phyloP scores from a whole-genome alignment of 495 filamentous ascomycete species.

The Terfezia claveryi region DNA sequence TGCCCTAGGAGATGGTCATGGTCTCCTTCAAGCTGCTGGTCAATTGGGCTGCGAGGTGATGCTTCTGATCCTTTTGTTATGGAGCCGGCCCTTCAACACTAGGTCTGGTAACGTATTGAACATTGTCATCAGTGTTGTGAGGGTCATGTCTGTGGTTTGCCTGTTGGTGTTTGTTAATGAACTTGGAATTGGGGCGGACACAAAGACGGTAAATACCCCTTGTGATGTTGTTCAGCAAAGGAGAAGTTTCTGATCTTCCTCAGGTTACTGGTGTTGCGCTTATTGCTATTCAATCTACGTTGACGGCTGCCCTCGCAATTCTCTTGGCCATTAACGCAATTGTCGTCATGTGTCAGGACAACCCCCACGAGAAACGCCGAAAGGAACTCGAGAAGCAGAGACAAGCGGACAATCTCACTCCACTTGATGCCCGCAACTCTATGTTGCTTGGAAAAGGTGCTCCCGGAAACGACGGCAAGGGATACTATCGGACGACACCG shows the following conservation, averaged over 20 bases:
- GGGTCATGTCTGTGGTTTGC: constrained; percentile 74
- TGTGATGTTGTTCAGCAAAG: background rate
- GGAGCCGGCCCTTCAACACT: constrained; percentile 66
- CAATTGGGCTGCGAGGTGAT: constrained; percentile 60
- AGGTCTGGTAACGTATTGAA: constrained; percentile 82
- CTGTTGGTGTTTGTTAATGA: constrained; percentile 88
- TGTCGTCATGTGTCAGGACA: constrained; percentile 57
- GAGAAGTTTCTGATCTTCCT: constrained; percentile 2
- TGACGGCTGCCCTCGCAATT: constrained; percentile 69
- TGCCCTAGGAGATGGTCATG: constrained; percentile 70
- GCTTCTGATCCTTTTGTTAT: constrained; percentile 45
- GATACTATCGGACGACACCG: constrained; percentile 11
- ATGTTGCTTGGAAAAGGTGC: constrained; percentile 36
- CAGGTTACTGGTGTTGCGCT: constrained; percentile 48
- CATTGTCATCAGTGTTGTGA: constrained; percentile 77
- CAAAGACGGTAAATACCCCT: constrained; percentile 57
- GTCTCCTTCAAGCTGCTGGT: constrained; percentile 52
- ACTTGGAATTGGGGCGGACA: constrained; percentile 73
- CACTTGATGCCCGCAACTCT: constrained; percentile 75
- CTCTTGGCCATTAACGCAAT: constrained; percentile 79
- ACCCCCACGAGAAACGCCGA: constrained; percentile 62
- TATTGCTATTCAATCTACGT: constrained; percentile 65
- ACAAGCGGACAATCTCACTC: constrained; percentile 63
- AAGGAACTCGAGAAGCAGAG: constrained; percentile 77
- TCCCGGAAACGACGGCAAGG: constrained; percentile 19